Evolutionary conservation across 192 early-diverging fungal species (phyloP).

Genomic region (Gigaspora rosea): DNA sequence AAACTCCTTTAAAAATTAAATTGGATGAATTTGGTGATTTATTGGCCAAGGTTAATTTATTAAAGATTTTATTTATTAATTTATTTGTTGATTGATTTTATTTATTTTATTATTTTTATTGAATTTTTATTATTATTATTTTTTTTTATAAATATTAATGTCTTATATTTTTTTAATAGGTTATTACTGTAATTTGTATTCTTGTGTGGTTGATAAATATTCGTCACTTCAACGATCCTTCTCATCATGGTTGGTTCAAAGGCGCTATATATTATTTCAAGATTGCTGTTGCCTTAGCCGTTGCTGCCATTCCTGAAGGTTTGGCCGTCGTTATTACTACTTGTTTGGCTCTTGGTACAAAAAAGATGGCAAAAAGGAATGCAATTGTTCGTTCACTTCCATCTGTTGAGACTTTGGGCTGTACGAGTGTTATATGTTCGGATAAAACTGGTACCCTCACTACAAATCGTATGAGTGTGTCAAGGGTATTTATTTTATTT

Average conservation of each 20-base stretch:
- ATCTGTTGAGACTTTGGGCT: constrained; percentile 95
- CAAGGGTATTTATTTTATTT: constrained; percentile 44
- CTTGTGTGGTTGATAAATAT: constrained; percentile 99
- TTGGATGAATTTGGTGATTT: constrained; percentile 95
- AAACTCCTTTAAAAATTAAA: constrained; percentile 93
- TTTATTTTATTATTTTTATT: not conserved
- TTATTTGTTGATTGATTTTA: too few relatives aligned
- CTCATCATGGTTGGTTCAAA: constrained; percentile 88
- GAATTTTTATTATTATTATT: not conserved
- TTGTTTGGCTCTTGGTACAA: constrained; percentile 95
- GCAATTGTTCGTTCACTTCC: constrained; percentile 94
- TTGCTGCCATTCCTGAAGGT: constrained; percentile 99
- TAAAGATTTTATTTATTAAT: constrained; percentile 36
- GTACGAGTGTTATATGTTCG: constrained; percentile 97
- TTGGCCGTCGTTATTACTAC: constrained; percentile 98
- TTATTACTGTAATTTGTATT: constrained; percentile 86
- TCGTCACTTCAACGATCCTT: constrained; percentile 90
- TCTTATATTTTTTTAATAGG: constrained; percentile 39
- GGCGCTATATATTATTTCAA: constrained; percentile 99
- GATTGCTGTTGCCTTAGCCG: constrained; percentile 97
- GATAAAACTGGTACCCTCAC: constrained; percentile 99
- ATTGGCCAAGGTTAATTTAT: constrained; percentile 69
- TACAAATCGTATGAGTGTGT: constrained; percentile 95
- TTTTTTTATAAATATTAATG: constrained; percentile 45
- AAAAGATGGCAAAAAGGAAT: constrained; percentile 94